Percentiles rank a stretch among this genome's conserved stretches.
Conservation (phyloP, 805 yeast species). For the Pichia gijzeniarum region DNA sequence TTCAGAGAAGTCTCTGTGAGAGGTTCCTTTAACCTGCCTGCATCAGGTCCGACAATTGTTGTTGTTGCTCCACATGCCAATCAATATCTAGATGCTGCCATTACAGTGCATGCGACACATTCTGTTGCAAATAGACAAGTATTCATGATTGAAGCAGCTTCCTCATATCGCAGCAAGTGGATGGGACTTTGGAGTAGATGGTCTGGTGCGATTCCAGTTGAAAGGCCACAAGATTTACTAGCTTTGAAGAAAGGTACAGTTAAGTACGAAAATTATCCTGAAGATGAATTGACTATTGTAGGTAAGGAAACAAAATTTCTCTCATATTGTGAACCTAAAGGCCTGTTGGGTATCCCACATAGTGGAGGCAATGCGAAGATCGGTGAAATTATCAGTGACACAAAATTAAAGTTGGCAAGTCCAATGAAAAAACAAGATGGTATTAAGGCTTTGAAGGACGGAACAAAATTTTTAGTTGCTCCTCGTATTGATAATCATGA, state of each 20-base stretch:
- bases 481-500: slow-evolving; percentile 74
- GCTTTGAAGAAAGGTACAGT: slow-evolving; percentile 55
- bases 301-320: slow-evolving; percentile 70
- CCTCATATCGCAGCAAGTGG: slow-evolving; percentile 56
- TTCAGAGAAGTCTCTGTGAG: slow-evolving; percentile 86
- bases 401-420: slow-evolving; percentile 56
- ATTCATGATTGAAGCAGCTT: slow-evolving; percentile 80
- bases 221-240: slow-evolving; percentile 82
- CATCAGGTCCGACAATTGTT: slow-evolving; percentile 77
- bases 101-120: slow-evolving; percentile 69
- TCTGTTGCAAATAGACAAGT: slow-evolving; percentile 60
- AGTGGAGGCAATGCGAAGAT: slow-evolving; percentile 72
- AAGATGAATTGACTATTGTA: slow-evolving; percentile 47
- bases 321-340: slow-evolving; percentile 53
- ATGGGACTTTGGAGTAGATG: slow-evolving; percentile 72
- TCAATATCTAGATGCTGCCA: slow-evolving; percentile 64
- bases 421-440: slow-evolving; percentile 57
- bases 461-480: slow-evolving; percentile 61
- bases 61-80: slow-evolving; percentile 99
- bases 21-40: slow-evolving; percentile 69
- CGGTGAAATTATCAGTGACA: slow-evolving; percentile 61
- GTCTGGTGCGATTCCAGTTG: slow-evolving; percentile 84
- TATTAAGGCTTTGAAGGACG: slow-evolving; percentile 39
- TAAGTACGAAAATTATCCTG: slow-evolving; percentile 37
- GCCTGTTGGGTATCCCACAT: slow-evolving; percentile 72